Evolutionary conservation across 2,329 filamentous ascomycete species (phyloP), one percentile per base, ranked within the genome.

Genomic region (Aspergillus sp.): DNA sequence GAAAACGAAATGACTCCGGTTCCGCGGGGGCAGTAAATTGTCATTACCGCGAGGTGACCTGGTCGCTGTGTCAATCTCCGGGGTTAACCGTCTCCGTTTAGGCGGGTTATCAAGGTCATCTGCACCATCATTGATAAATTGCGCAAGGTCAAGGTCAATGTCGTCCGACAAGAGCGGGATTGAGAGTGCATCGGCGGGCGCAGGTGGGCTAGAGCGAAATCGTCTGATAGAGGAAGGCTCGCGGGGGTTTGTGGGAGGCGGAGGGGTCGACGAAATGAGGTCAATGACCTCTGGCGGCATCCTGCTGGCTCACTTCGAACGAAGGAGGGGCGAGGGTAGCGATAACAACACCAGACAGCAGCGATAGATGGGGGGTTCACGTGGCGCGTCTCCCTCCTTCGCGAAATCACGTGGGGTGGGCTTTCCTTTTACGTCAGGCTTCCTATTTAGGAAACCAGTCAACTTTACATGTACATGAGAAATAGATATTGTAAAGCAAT

Each of bases 261-360:
- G 70, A 12, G 72, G 68, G 19, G 72, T 69, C 3, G 73, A 77
- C 15, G 73, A 74, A 21, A 77, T 45, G 6, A 77, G 66, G 56
- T 70, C 64, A 53, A 77, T 76, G 39, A 77, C 63, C 56, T 76
- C 73, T 49, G 69, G 71, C 75, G 69, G 72, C 75, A 77, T 77
- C 37, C 31, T 58, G 19, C 2, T 7, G 49, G 11, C 9, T 47
- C 27, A 37, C 35, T 37, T 6, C 35, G 35, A 12, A n/a, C 14
- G 14, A 37, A 37, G 14, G 15, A 14, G 12, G 35, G 15, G 15
- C 27, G 27, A 31, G 27, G 8, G 9, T 31, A 31, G 27, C 27
- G 35, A 37, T 37, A n/a, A 37, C 35, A 37, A 6, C 6, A 37
- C 35, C 35, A n/a, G 5, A 37, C 35, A 37, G 35, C 14, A n/a